Conservation (phyloP, 805 yeast genomes). For the Sungouiella thailandica region DNA sequence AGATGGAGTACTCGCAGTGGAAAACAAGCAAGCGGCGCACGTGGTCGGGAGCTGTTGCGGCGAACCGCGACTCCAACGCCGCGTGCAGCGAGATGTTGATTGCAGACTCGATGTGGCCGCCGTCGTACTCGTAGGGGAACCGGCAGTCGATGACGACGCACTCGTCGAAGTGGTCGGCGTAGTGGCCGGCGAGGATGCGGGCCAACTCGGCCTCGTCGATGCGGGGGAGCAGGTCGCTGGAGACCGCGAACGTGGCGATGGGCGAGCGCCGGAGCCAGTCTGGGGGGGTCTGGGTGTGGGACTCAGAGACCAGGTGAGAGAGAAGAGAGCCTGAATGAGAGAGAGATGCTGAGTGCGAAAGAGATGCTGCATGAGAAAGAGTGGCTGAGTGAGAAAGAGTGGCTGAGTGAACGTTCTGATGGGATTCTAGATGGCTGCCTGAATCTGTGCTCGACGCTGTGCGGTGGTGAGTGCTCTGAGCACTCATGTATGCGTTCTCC, state of each 20-base stretch:
- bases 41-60: slow-evolving; percentile 17
- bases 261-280: slow-evolving; percentile 21
- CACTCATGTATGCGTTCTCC: no score
- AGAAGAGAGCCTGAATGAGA: no score
- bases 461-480: no score
- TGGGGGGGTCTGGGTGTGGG: no score
- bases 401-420: no score
- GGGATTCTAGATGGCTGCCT: no score
- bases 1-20: slow-evolving; percentile 92
- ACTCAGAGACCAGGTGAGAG: no score
- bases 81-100: slow-evolving; percentile 68
- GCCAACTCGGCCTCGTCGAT: slow-evolving; percentile 56
- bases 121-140: slow-evolving; percentile 84
- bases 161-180: slow-evolving; percentile 47
- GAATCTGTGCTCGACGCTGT: no score
- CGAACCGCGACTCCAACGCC: slow-evolving; percentile 57
- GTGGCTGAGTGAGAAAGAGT: no score
- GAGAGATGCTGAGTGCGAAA: no score
- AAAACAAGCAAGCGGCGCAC: slow-evolving; percentile 56
- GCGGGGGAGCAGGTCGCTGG: slow-evolving; percentile 63
- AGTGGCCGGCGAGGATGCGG: slow-evolving; percentile 51
- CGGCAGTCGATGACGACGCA: slow-evolving; percentile 77
- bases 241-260: slow-evolving; percentile 26
- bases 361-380: no score
- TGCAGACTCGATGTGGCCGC: slow-evolving; percentile 89